A percentile compares a stretch with the other conserved stretches of the same genome.
These are phyloP conservation scores for Fusarium globosum DNA, from an alignment of 2,329 filamentous ascomycete species.

Conservation along the genomic window DNA sequence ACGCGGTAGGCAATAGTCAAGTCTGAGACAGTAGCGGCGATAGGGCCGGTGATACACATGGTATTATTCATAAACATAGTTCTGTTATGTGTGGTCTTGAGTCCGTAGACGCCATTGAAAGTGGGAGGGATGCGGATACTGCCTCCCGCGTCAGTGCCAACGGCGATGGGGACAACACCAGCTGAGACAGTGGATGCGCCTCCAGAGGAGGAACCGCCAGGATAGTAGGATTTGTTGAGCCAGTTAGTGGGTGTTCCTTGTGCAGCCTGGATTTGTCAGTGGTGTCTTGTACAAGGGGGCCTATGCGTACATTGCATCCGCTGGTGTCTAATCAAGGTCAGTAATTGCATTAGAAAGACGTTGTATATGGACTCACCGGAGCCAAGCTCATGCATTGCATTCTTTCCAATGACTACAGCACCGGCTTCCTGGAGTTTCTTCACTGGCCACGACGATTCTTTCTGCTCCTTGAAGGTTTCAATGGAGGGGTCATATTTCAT, in stretches of 20 bases:
- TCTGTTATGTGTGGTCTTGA: slow-evolving; percentile 82
- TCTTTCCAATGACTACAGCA: slow-evolving; percentile 79
- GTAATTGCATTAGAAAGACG: slow-evolving; percentile 11
- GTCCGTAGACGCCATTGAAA: slow-evolving; percentile 83
- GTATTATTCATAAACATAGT: slow-evolving; percentile 66
- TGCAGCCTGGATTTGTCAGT: slow-evolving; percentile 62
- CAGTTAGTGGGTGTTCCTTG: slow-evolving; percentile 83
- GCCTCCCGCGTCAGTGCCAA: slow-evolving; percentile 82
- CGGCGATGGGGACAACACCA: slow-evolving; percentile 78
- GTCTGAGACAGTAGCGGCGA: slow-evolving; percentile 80
- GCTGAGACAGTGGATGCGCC: slow-evolving; percentile 76
- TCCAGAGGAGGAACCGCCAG: slow-evolving; percentile 84
- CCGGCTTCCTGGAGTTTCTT: slow-evolving; percentile 78
- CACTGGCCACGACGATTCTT: slow-evolving; percentile 76
- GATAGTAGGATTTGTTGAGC: slow-evolving; percentile 80
- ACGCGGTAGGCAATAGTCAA: slow-evolving; percentile 84
- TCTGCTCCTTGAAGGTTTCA: slow-evolving; percentile 61
- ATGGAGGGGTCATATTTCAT: slow-evolving; percentile 68
- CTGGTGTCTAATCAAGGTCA: slow-evolving; percentile 68
- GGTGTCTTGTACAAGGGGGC: background rate
- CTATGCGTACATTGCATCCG: slow-evolving; percentile 75
- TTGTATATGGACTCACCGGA: slow-evolving; percentile 62
- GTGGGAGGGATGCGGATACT: slow-evolving; percentile 78
- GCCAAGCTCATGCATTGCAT: slow-evolving; percentile 84
- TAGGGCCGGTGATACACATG: slow-evolving; percentile 75